These are phyloP conservation scores for Teratosphaeria epicoccoides DNA, from an alignment of 2,329 filamentous ascomycete genomes.

Conservation along the genomic window DNA sequence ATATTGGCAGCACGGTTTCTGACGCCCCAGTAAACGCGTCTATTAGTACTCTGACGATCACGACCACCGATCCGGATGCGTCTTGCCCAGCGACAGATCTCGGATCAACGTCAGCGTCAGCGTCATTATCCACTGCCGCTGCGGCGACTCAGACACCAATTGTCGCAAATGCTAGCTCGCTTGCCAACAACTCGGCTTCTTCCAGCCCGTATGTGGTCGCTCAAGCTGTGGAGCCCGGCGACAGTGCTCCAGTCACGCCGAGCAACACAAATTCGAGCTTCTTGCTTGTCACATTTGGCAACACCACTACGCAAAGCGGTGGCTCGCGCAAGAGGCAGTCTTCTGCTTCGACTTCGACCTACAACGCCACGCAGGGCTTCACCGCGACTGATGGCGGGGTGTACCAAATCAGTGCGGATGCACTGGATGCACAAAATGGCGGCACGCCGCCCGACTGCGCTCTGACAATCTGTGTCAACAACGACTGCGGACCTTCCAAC, in stretches of 20 bases:
- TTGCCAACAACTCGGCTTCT: neutral
- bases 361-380: slow-evolving; percentile 9
- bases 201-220: neutral
- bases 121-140: neutral
- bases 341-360: neutral
- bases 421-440: slow-evolving; percentile 3
- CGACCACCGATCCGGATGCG: neutral
- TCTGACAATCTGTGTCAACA: slow-evolving; percentile 5
- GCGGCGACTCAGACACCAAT: neutral
- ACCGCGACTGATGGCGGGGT: neutral
- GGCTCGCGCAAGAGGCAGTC: neutral
- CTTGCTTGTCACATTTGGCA: neutral
- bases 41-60: neutral
- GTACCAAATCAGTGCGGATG: slow-evolving; percentile 5
- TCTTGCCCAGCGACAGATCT: neutral
- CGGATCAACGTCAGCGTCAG: neutral
- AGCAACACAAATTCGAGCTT: neutral
- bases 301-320: neutral
- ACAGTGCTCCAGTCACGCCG: neutral
- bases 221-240: neutral
- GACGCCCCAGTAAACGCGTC: neutral
- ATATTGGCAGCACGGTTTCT: neutral
- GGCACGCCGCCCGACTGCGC: slow-evolving; percentile 2
- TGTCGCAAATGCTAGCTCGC: neutral
- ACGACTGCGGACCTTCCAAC: slow-evolving; percentile 1